Evolutionary conservation across 106 monocot genomes (phyloP).

Genomic region (Amphibolis antarctica): DNA sequence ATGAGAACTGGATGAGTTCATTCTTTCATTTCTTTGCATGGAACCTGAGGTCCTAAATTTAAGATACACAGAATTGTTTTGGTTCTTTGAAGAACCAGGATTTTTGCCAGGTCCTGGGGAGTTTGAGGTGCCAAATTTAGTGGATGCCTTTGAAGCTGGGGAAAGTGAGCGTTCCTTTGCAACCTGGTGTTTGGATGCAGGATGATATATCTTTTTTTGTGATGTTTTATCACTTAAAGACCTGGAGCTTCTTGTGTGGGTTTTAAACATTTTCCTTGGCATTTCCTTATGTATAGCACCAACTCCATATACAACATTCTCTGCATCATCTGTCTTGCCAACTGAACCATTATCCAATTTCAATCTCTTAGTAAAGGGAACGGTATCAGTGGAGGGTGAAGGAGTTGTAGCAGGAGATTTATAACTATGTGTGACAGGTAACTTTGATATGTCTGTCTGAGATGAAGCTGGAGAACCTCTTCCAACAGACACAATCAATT

Average conservation of each 20-base stretch:
- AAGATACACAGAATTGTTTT: constrained; percentile 18
- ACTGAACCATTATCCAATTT: constrained; percentile 12
- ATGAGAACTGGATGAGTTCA: constrained; percentile 29
- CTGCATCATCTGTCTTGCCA: constrained; percentile 10
- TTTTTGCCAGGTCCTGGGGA: constrained; percentile 11
- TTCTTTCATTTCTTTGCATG: constrained; percentile 46
- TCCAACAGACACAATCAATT: constrained; percentile 10
- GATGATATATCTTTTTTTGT: constrained; percentile 24
- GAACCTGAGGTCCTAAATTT: constrained; percentile 32
- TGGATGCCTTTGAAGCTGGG: constrained; percentile 26
- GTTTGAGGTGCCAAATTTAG: constrained; percentile 6
- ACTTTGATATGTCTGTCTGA: constrained; percentile 13
- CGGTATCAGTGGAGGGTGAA: constrained; percentile 19
- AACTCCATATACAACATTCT: constrained; percentile 1
- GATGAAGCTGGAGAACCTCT: constrained; percentile 29
- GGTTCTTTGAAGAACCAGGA: constrained; percentile 16
- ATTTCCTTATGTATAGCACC: constrained; percentile 11
- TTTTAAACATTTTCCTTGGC: constrained; percentile 18
- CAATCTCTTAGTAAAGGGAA: constrained; percentile 19
- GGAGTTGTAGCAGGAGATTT: constrained; percentile 12
- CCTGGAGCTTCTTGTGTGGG: constrained; percentile 11
- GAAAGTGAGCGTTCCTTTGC: constrained; percentile 22
- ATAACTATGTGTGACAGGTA: constrained; percentile 11
- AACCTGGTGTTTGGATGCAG: constrained; percentile 26
- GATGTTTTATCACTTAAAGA: constrained; percentile 28